Evolutionary conservation across 495 filamentous ascomycete species (phyloP), one percentile per base, ranked within the genome.

Genomic region (Clohesyomyces aquaticus): DNA sequence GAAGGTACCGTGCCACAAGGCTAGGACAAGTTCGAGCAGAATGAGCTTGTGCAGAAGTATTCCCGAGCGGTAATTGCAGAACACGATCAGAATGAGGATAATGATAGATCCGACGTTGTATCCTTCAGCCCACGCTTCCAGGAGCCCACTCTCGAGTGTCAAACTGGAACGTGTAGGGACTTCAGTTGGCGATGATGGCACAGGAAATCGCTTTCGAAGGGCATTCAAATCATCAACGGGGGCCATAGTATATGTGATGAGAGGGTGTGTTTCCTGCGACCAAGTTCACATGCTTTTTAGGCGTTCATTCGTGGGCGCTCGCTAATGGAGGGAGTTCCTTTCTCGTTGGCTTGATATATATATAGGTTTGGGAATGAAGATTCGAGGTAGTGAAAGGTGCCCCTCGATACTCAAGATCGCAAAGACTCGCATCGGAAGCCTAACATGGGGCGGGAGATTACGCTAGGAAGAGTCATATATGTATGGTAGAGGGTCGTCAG

Each of bases 91-190:
- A 1, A 59, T 53, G 28, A 69, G 60, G 21, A 69, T 65, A 46
- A 65, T 48, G n/a, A 69, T 42, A 14, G 46, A 23, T n/a, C 66
- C 66, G 21, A 69, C 66, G 23, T 63, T 61, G 45, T 65, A 69
- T 1, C 62, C 66, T 42, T 69, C 55, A 1, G 66, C 61, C 66
- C 66, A 69, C 27, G 66, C 66, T 35, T 69, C 66, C 6, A 69
- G 62, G 32, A 61, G 54, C 9, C 55, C 55, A 21, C 63, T 56
- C 14, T 66, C 63, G 16, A 49, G 18, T 9, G 48, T 41, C 35
- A 66, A 53, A 6, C 56, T 49, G 14, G 55, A 55, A 27, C 63
- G 46, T 14, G 55, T 48, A 18, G 55, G 55, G 14, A 41, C 41
- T 32, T 59, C 54, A 1, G 53, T 64, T 18, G 16, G 27, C 27